These are phyloP conservation scores for Fusarium siculi DNA, from an alignment of 2,329 filamentous ascomycete genomes.

Conservation along the genomic window DNA sequence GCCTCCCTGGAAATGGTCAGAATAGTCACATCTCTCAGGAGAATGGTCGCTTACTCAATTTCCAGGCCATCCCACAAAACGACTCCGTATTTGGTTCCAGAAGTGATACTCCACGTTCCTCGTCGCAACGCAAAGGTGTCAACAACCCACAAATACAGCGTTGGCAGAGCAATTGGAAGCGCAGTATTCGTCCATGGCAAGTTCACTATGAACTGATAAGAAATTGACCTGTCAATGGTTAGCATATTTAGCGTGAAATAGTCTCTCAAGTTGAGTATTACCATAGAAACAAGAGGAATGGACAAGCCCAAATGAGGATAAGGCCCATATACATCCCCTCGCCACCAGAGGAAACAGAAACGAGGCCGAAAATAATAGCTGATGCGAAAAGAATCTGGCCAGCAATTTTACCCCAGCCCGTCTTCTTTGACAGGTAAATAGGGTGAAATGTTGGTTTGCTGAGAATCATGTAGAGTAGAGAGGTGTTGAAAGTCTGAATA, in stretches of 20 bases:
- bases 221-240: constrained; percentile 65
- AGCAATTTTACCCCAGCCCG: constrained; percentile 46
- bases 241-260: background rate
- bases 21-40: accelerated
- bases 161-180: constrained; percentile 70
- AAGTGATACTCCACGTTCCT: constrained; percentile 78
- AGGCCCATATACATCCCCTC: constrained; percentile 74
- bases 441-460: constrained; percentile 70
- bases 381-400: constrained; percentile 63
- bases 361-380: constrained; percentile 56
- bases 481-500: constrained; percentile 79
- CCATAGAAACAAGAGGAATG: constrained; percentile 66
- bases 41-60: constrained; percentile 58
- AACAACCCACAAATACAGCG: constrained; percentile 76
- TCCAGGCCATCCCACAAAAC: constrained; percentile 74
- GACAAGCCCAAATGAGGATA: constrained; percentile 75
- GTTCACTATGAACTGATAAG: constrained; percentile 70
- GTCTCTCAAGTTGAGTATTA: background rate
- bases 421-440: constrained; percentile 52
- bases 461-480: constrained; percentile 73
- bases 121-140: constrained; percentile 74
- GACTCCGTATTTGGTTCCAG: constrained; percentile 72
- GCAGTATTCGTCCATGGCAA: constrained; percentile 68
- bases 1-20: constrained; percentile 61
- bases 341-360: constrained; percentile 57